Conservation (phyloP, 768 basidiomycete genomes). For the Mycena kentingensis region DNA sequence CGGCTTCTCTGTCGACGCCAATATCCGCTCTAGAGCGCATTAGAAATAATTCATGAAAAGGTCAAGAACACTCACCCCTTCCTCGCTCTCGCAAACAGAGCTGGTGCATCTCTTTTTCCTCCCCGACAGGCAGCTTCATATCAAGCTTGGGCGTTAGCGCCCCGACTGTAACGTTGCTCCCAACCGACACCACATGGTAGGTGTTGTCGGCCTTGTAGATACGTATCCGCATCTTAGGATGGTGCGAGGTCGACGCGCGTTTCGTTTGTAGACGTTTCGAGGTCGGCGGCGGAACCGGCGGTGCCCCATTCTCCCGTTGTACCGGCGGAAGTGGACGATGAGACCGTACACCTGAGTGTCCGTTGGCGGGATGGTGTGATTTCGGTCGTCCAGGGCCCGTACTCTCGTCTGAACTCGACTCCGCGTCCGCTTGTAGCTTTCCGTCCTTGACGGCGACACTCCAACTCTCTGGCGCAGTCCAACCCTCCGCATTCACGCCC, state of each 20-base stretch:
- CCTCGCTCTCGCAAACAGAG: conserved; percentile 77
- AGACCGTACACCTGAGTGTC: neutral
- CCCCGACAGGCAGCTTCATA: conserved; percentile 21
- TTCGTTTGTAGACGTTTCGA: conserved; percentile 11
- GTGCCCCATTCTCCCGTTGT: neutral
- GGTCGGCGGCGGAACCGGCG: neutral
- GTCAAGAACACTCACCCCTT: conserved; percentile 51
- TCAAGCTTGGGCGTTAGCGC: conserved; percentile 21
- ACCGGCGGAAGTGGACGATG: neutral
- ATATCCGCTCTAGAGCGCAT: conserved; percentile 68
- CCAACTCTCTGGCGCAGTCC: conserved; percentile 81
- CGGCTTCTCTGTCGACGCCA: conserved; percentile 80
- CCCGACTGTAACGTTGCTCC: conserved; percentile 52
- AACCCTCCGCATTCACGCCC: conserved; percentile 29
- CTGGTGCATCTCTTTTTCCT: conserved; percentile 62
- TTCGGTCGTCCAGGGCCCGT: conserved; percentile 9
- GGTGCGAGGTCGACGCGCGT: conserved; percentile 20
- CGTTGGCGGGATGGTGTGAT: neutral
- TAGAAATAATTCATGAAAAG: neutral
- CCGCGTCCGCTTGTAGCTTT: conserved; percentile 33
- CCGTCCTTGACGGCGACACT: conserved; percentile 52
- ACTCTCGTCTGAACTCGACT: conserved; percentile 35
- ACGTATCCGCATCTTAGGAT: conserved; percentile 72
- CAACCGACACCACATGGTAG: conserved; percentile 70
- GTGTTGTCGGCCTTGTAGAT: conserved; percentile 76